Conservation (phyloP, 2,329 filamentous ascomycete species). For the Parastagonospora nodorum region DNA sequence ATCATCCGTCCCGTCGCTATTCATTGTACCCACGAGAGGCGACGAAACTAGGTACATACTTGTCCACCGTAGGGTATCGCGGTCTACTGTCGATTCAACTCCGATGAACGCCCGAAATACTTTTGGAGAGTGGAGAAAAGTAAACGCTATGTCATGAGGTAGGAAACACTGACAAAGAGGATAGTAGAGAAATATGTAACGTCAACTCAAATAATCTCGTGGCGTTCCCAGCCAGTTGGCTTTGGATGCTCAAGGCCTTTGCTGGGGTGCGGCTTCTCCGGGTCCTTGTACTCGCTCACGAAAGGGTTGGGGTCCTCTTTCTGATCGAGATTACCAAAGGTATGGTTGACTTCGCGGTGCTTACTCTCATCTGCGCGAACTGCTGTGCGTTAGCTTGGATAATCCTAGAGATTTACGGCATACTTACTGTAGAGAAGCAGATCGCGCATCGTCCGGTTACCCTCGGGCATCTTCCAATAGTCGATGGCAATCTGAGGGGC, state of each 20-base stretch:
- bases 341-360: conserved; percentile 95
- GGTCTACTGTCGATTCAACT: not conserved
- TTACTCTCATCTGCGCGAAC: conserved; percentile 48
- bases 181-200: no score
- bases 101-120: conserved; percentile 9
- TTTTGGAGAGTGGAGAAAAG: conserved; percentile 11
- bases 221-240: conserved; percentile 78
- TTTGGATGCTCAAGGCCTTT: conserved; percentile 69
- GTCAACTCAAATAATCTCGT: not conserved
- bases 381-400: conserved; percentile 14
- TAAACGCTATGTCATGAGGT: conserved; percentile 1
- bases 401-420: not conserved
- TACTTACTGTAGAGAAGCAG: conserved; percentile 81
- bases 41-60: not conserved
- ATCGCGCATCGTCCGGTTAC: conserved; percentile 79
- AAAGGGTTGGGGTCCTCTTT: conserved; percentile 91
- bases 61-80: conserved; percentile 5
- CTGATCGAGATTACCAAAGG: conserved; percentile 84
- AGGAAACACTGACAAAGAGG: not conserved
- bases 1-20: not conserved
- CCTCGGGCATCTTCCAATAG: conserved; percentile 95
- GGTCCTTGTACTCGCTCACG: conserved; percentile 78
- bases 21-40: not conserved
- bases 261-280: conserved; percentile 68
- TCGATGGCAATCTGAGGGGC: conserved; percentile 88